Evolutionary conservation across 805 yeast species (phyloP).

Genomic region (Candida alai): DNA sequence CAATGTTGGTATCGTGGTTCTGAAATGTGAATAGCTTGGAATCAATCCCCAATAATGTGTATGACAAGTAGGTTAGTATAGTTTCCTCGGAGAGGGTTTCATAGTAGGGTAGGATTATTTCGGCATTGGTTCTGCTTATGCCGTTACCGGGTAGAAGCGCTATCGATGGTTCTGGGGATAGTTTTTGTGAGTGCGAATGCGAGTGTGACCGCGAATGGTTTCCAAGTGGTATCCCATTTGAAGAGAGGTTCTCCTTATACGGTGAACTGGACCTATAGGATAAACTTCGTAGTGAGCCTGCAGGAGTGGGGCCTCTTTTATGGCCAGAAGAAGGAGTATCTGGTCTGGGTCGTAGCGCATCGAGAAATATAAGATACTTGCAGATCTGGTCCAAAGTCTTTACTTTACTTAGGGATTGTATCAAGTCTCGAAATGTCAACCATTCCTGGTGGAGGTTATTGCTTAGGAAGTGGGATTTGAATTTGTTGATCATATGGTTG

Average conservation of each 20-base stretch:
- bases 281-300: neutral
- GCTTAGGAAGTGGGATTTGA: constrained; percentile 23
- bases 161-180: too few species aligned
- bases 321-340: constrained; percentile 1
- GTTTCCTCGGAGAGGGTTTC: constrained; percentile 25
- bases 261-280: constrained; percentile 1
- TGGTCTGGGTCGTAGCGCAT: constrained; percentile 12
- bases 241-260: neutral
- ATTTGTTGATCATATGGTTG: constrained; percentile 18
- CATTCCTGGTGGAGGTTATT: constrained; percentile 26
- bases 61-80: constrained; percentile 46
- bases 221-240: neutral
- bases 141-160: too few species aligned
- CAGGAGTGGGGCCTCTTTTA: constrained; percentile 1
- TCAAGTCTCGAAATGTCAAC: constrained; percentile 27
- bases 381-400: constrained; percentile 30
- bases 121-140: too few species aligned
- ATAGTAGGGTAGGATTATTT: constrained; percentile 21
- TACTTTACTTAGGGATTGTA: constrained; percentile 26
- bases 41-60: constrained; percentile 58
- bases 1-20: constrained; percentile 17
- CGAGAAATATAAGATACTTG: constrained; percentile 32
- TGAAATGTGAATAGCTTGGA: constrained; percentile 51
- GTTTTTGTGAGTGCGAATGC: too few species aligned
- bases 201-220: too few species aligned